Conservation (phyloP, 106 monocot species). For the Triglochin maritima region DNA sequence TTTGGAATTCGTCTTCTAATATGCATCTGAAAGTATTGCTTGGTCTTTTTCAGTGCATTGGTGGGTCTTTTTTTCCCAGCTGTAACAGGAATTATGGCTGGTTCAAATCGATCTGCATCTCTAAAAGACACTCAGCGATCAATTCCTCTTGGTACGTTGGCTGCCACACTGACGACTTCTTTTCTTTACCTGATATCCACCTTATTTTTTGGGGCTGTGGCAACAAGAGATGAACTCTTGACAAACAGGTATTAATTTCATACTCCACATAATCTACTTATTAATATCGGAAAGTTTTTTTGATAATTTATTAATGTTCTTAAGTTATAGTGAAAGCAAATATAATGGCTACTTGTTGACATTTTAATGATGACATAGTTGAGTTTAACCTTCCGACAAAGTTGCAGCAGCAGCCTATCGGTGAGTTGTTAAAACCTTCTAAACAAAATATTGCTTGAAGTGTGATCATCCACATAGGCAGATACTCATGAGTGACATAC, state of each 20-base stretch:
- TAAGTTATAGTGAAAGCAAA: too few relatives aligned
- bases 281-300: not conserved
- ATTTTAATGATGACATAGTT: too few relatives aligned
- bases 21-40: not conserved
- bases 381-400: too few relatives aligned
- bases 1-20: too few relatives aligned
- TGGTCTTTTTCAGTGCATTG: conserved; percentile 55
- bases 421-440: too few relatives aligned
- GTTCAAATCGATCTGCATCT: conserved; percentile 92
- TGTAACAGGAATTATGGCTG: conserved; percentile 98
- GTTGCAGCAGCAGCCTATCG: too few relatives aligned
- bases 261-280: not conserved
- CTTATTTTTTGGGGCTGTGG: conserved; percentile 72
- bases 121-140: conserved; percentile 88
- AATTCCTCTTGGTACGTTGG: conserved; percentile 83
- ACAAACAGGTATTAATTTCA: conserved; percentile 50
- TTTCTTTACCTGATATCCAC: conserved; percentile 67
- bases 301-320: not conserved
- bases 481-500: too few relatives aligned
- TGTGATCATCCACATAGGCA: too few relatives aligned
- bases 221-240: conserved; percentile 87
- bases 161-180: conserved; percentile 71
- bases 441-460: too few relatives aligned
- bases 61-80: conserved; percentile 96
- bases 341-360: too few relatives aligned